Evolutionary conservation across 768 basidiomycete genomes (phyloP), one percentile per base, ranked within the genome.

Genomic region (Mycena vulgaris): DNA sequence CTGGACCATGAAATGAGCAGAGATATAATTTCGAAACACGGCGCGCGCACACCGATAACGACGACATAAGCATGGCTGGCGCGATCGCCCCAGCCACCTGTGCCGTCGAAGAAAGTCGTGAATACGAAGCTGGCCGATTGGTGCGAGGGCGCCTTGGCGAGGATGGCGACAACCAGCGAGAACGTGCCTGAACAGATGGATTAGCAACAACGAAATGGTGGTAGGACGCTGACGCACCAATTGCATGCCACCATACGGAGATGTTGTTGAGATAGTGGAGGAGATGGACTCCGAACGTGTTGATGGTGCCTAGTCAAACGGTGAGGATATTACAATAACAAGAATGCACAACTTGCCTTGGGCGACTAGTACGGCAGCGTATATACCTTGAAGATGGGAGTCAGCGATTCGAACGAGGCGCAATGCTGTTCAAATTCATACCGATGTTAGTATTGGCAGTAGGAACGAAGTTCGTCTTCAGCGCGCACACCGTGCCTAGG

Each of bases 71-170:
- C 90, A 45, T 86, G 85, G 58, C 89, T 90, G 2, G 93, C 93
- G 11, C 92, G 84, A 21, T 84, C 83, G 25, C 89, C 85, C 93
- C 93, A 94, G 13, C 92, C 92, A 5, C 91, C 92, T 0, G 93
- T 93, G 13, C 85, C 87, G 76, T 95, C 93, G 63, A 92, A 85
- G 77, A 94, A 94, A 2, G 85, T 88, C 45, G 77, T 79, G 77
- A 95, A 94, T 10, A 95, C 93, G 73, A 92, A 93, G 48, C 83
- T 84, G 2, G 82, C 92, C 0, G 89, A 86, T 73, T 93, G 92
- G 71, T 91, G 92, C 5, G 80, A 88, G 2, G 93, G 93, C 2
- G 93, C 93, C 58, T 89, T 89, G 3, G 89, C 90, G 11, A 95
- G 85, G 52, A 93, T 84, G 0, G 92, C 91, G 28, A 94, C 87